Evolutionary conservation across 2,329 filamentous ascomycete species (phyloP).

Genomic region (Nannizziopsis arthrosporioides): DNA sequence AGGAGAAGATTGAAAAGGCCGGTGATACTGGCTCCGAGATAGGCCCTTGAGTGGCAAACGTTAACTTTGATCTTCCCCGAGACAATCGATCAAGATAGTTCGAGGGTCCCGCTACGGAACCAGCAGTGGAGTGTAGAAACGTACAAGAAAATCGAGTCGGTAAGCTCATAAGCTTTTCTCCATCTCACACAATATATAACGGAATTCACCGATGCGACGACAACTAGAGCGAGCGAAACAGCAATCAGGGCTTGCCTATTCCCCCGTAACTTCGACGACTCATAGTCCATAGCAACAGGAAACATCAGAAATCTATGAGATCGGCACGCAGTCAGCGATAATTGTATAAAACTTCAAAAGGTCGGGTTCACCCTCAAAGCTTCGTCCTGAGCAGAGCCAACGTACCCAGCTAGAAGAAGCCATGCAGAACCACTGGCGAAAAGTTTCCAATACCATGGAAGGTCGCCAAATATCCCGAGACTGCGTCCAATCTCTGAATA

Average conservation of each 20-base stretch:
- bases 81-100: background rate
- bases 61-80: background rate
- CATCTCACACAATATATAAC: constrained; percentile 19
- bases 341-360: background rate
- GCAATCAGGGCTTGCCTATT: constrained; percentile 19
- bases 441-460: constrained; percentile 21
- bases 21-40: constrained; percentile 22
- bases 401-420: constrained; percentile 23
- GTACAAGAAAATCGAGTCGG: constrained; percentile 25
- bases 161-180: constrained; percentile 18
- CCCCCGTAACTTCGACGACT: constrained; percentile 15
- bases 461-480: constrained; percentile 12
- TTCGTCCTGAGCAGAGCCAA: background rate
- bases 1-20: constrained; percentile 26
- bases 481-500: constrained; percentile 14
- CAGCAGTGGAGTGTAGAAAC: constrained; percentile 7
- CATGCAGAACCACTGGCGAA: constrained; percentile 20
- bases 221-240: constrained; percentile 22
- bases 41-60: constrained; percentile 13
- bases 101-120: background rate
- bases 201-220: constrained; percentile 20
- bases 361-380: too few relatives aligned
- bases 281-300: constrained; percentile 21
- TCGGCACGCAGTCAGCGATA: background rate
- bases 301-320: constrained; percentile 22